Evolutionary conservation across 2,329 filamentous ascomycete genomes (phyloP).

Genomic region (Fusarium duplospermum): DNA sequence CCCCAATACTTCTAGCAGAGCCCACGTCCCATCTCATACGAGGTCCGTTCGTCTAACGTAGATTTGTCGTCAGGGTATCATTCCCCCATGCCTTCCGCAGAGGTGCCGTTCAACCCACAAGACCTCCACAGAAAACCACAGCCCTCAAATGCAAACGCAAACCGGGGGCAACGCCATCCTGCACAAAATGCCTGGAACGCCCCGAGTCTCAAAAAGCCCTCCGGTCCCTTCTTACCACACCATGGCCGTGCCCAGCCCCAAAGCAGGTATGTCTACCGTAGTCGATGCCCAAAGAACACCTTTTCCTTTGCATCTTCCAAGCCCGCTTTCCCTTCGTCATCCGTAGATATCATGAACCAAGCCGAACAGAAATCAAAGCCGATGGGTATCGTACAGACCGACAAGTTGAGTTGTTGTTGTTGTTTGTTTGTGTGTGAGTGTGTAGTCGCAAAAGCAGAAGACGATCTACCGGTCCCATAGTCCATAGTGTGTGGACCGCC

Average conservation of each 20-base stretch:
- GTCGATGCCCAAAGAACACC: constrained; percentile 42
- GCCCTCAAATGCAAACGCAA: constrained; percentile 43
- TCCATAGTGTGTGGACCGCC: constrained; percentile 25
- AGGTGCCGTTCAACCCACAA: constrained; percentile 41
- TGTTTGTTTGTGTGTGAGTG: constrained; percentile 19
- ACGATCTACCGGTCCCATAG: constrained; percentile 26
- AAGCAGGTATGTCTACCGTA: constrained; percentile 43
- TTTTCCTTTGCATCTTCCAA: constrained; percentile 37
- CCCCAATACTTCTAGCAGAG: constrained; percentile 43
- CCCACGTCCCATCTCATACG: constrained; percentile 41
- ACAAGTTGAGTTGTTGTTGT: constrained; percentile 31
- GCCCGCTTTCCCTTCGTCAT: constrained; percentile 44
- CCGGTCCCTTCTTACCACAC: constrained; percentile 35
- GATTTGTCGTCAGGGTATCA: constrained; percentile 53
- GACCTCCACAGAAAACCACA: constrained; percentile 43
- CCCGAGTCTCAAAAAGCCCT: constrained; percentile 34
- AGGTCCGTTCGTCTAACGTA: constrained; percentile 49
- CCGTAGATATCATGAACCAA: constrained; percentile 47
- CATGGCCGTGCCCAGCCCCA: constrained; percentile 36
- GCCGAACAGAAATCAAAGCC: constrained; percentile 48
- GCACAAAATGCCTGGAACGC: constrained; percentile 44
- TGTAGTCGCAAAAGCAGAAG: constrained; percentile 40
- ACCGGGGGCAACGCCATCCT: constrained; percentile 41
- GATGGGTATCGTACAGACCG: constrained; percentile 46
- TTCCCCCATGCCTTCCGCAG: constrained; percentile 43